A percentile compares a stretch with the other conserved stretches of the same genome.
Conservation (phyloP, 495 filamentous ascomycete genomes). For the Xylaria sp. region DNA sequence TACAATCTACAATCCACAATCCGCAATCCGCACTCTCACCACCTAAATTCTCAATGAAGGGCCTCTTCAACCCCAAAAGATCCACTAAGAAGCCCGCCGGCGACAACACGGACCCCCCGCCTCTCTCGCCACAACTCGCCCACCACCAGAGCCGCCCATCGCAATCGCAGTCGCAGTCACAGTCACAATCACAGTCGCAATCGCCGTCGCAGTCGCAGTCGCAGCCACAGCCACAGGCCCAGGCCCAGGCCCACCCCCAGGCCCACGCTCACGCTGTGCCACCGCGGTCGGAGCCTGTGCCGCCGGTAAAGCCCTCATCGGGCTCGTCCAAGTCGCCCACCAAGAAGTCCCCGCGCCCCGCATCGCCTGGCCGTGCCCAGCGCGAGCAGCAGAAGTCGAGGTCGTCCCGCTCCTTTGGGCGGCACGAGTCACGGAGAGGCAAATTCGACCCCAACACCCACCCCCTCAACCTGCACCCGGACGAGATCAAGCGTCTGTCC, state of each 20-base stretch:
- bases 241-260: too few relatives aligned
- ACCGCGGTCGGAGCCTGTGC: conserved; percentile 38
- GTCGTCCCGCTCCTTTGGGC: conserved; percentile 48
- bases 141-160: conserved; percentile 32
- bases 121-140: conserved; percentile 10
- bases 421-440: conserved; percentile 52
- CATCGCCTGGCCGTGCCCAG: conserved; percentile 36
- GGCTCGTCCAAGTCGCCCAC: conserved; percentile 34
- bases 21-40: too few relatives aligned
- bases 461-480: conserved; percentile 85
- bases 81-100: conserved; percentile 57
- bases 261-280: conserved; percentile 30
- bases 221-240: conserved; percentile 42
- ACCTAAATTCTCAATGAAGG: conserved; percentile 58
- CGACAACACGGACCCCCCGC: conserved; percentile 48
- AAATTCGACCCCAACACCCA: conserved; percentile 74
- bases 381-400: conserved; percentile 44
- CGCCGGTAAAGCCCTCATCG: conserved; percentile 37
- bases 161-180: conserved; percentile 39
- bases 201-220: conserved; percentile 39
- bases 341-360: conserved; percentile 38
- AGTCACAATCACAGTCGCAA: conserved; percentile 34
- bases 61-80: conserved; percentile 61
- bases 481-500: conserved; percentile 76
- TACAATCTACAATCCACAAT: too few relatives aligned